phyloP scores from a whole-genome alignment of 139 green algal genomes.

The Chlorella vulgaris region DNA sequence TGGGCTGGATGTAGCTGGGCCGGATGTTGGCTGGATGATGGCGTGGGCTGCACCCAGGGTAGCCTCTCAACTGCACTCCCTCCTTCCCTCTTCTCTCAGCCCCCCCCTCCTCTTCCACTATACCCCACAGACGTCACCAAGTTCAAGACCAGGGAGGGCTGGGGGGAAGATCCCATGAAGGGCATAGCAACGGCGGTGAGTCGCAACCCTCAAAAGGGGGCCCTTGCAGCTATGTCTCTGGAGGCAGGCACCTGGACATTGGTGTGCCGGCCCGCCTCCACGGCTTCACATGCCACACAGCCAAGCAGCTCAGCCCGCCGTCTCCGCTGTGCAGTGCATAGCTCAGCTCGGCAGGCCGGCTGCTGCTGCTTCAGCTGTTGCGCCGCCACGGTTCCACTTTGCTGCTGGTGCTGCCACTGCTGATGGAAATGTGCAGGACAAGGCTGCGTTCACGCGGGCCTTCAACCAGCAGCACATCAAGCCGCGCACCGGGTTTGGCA shows the following conservation, averaged over 20 bases:
- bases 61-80: constrained; percentile 31
- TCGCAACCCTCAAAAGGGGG: not conserved
- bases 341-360: too few species aligned
- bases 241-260: not conserved
- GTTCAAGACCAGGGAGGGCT: constrained; percentile 80
- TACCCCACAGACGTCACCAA: constrained; percentile 78
- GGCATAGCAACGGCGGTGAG: constrained; percentile 64
- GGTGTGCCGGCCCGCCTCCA: not conserved
- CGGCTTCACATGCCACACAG: not conserved
- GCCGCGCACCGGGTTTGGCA: constrained; percentile 35
- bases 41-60: too few species aligned
- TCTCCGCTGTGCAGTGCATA: too few species aligned
- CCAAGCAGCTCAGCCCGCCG: not conserved
- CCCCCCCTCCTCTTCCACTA: not conserved
- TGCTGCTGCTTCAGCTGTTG: not conserved
- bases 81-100: not conserved
- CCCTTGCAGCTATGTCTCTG: not conserved
- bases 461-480: constrained; percentile 68
- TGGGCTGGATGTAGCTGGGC: not conserved
- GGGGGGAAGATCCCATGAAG: constrained; percentile 80
- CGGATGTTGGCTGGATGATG: too few species aligned
- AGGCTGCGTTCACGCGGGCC: constrained; percentile 82
- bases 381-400: too few species aligned
- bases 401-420: not conserved
- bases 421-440: constrained; percentile 40